Evolutionary conservation across 257 asterid genomes (phyloP), one percentile per base, ranked within the genome.

Genomic region (Scutellaria galericulata): DNA sequence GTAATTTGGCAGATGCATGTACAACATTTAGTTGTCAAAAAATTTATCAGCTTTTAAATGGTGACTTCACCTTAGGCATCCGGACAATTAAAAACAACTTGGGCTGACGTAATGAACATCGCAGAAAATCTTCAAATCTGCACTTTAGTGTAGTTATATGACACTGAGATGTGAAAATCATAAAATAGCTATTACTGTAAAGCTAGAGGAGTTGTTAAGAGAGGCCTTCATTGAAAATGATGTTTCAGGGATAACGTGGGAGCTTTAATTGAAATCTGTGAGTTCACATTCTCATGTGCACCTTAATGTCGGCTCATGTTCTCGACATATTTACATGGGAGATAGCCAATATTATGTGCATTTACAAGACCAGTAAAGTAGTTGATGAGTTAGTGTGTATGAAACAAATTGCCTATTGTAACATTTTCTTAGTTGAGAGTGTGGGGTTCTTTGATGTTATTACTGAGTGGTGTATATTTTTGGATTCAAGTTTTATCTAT

Each of bases 51-150:
- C 52, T 76, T 11, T 45, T 70, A 48, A 54, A 77, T 41, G 45
- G 44, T 48, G 64, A 10, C 64, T 77, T 77, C 62, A 64, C 48
- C 45, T 31, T 14, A 56, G 51, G 53, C 42, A 58, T 72, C 44
- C 50, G 70, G 58, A 72, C 44, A 47, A 8, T 64, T 9, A 56
- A 31, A 69, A 53, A 37, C 37, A 12, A 60, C 52, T 31, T 70
- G 52, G 18, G 24, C 31, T 6, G 40, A 53, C 12, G 5, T 60
- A 15, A 40, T 9, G 50, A 12, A 9, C 24, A 69, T 35, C 35
- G 50, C 51, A 40, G 14, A 22, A 40, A 72, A 48, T 50, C 22
- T 51, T 61, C 52, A 62, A 42, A 22, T 27, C 35, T 27, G 35
- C 35, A 27, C 35, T 27, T 2, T 62, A 35, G 24, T 15, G 54